These are phyloP conservation scores for Pleurostoma richardsiae DNA, from an alignment of 2,329 filamentous ascomycete genomes.

Conservation along the genomic window DNA sequence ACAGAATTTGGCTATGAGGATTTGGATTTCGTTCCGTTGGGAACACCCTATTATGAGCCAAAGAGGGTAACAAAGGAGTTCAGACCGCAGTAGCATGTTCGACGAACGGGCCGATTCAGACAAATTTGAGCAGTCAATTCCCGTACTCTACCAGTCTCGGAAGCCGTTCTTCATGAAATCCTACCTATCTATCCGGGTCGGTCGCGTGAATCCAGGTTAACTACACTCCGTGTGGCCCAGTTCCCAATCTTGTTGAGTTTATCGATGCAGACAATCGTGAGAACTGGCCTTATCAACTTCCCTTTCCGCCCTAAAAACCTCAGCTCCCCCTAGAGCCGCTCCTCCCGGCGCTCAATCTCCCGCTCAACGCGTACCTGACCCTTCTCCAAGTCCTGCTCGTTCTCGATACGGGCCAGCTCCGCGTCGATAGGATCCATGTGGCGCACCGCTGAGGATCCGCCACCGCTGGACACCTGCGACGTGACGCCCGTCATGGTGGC, in stretches of 20 bases:
- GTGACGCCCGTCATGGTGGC: conserved; percentile 13
- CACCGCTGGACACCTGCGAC: conserved; percentile 2
- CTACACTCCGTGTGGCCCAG: too few relatives aligned
- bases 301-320: too few relatives aligned
- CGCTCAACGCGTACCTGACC: conserved; percentile 20
- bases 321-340: conserved; percentile 15
- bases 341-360: conserved; percentile 23
- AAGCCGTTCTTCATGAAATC: too few relatives aligned
- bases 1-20: conserved; percentile 1
- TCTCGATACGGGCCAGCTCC: conserved; percentile 22
- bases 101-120: neutral
- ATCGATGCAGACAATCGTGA: too few relatives aligned
- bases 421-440: conserved; percentile 20
- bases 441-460: conserved; percentile 16
- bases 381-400: conserved; percentile 11
- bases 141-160: too few relatives aligned
- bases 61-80: neutral
- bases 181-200: too few relatives aligned
- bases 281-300: too few relatives aligned
- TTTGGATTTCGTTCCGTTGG: neutral
- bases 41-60: neutral
- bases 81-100: neutral
- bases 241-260: too few relatives aligned
- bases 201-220: too few relatives aligned
- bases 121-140: neutral